A percentile compares a stretch with the other conserved stretches of the same genome.
These are phyloP conservation scores for Coniosporium tulheliwenetii DNA, from an alignment of 2,329 filamentous ascomycete genomes.

Conservation along the genomic window DNA sequence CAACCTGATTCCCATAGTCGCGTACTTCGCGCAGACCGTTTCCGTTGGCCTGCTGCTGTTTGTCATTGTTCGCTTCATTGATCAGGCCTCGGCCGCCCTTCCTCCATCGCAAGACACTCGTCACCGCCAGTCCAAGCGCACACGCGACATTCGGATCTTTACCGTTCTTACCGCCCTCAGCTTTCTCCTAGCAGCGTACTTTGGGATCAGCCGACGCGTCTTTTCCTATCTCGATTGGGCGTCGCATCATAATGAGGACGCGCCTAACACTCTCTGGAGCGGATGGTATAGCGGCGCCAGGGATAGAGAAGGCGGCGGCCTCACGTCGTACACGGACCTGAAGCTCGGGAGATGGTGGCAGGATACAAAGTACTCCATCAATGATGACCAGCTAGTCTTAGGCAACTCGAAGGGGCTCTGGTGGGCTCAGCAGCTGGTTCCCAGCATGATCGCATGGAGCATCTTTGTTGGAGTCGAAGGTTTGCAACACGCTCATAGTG, in stretches of 20 bases:
- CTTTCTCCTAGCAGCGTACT: not conserved
- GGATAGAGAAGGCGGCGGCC: too few species aligned
- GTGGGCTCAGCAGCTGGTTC: conserved; percentile 47
- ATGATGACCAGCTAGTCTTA: conserved; percentile 38
- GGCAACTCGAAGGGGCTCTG: conserved; percentile 41
- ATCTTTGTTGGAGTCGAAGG: conserved; percentile 44
- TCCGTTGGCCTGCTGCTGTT: not conserved
- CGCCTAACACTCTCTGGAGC: too few species aligned
- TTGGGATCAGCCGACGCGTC: not conserved
- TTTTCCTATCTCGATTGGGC: not conserved
- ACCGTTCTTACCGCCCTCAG: not conserved
- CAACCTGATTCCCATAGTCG: not conserved
- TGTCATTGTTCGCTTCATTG: not conserved
- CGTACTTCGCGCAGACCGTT: not conserved
- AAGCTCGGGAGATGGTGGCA: not conserved
- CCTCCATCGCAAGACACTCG: not conserved
- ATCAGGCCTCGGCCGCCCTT: not conserved
- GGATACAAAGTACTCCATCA: conserved; percentile 35
- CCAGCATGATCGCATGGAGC: conserved; percentile 38
- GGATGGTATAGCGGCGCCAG: too few species aligned
- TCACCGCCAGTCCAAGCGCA: not conserved
- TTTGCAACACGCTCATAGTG: conserved; percentile 1
- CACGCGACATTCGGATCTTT: not conserved
- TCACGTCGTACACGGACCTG: not conserved
- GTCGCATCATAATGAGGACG: not conserved